Evolutionary conservation across 169 alveolate genomes (phyloP), one percentile per base, ranked within the genome.

Genomic region (Cryptosporidium ryanae): DNA sequence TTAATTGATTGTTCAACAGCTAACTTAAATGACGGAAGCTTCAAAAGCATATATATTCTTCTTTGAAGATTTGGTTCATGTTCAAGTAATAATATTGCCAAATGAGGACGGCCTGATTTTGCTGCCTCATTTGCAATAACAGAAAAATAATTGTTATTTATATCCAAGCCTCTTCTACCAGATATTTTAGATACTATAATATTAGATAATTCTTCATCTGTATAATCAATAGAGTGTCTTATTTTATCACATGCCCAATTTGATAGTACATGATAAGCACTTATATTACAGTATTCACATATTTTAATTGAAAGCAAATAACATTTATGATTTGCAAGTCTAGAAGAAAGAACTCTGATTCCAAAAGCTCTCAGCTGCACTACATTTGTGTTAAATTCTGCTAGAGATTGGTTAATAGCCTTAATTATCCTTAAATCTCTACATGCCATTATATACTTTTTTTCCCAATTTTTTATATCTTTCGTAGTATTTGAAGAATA

Each of bases 201-300:
- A 1, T 64, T 71, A 7, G 83, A 84, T 23, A 92, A 64, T 25
- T 91, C 93, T 46, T 91, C 95, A 48, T 92, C 95, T 23, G 95
- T 92, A 38, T 90, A 44, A 21, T 89, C 91, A 17, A 91, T 44
- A 46, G 92, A 76, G 64, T 87, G 91, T 32, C 82, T 90, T 4
- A 92, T 91, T 84, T 92, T 92, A 44, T 83, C 91, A 46, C 89
- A 59, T 15, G 94, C 92, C 95, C 95, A 92, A 23, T 89, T 90
- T 13, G 90, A 84, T 54, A 92, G 48, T 44, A 92, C 90, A 49
- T 59, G 82, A 43, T 84, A 87, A 29, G 91, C 59, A 27, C 71
- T 82, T 38, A 92, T 84, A 21, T 93, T 92, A 46, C 91, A 91
- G 67, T 91, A 92, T 70, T 91, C 93, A 84, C 95, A 92, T 31